A percentile compares a stretch with the other conserved stretches of the same genome.
Conservation (phyloP, 164 flowering plant genomes). For the Nymphaea colorata region DNA sequence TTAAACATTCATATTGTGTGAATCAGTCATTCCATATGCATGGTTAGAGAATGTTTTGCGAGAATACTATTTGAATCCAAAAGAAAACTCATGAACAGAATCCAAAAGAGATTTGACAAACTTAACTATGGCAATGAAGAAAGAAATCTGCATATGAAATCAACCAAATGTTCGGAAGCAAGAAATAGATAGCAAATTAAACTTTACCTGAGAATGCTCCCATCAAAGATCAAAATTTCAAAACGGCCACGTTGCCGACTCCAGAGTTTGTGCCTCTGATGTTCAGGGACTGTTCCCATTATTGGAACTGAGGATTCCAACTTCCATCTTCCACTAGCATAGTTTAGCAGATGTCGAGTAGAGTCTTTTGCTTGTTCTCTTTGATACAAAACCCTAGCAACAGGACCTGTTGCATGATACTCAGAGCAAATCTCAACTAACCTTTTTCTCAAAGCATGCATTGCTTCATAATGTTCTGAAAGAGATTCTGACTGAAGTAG, state of each 20-base stretch:
- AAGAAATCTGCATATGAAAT: not conserved
- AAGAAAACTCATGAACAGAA: too few species aligned
- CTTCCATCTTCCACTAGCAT: conserved; percentile 98
- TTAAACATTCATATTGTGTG: too few species aligned
- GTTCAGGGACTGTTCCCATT: conserved; percentile 62
- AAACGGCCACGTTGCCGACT: conserved; percentile 60
- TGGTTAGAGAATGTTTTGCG: too few species aligned
- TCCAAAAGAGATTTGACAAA: too few species aligned
- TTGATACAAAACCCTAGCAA: conserved; percentile 76
- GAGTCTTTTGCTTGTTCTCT: conserved; percentile 51
- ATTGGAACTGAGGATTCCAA: conserved; percentile 90
- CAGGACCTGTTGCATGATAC: conserved; percentile 79
- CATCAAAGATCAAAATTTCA: conserved; percentile 95
- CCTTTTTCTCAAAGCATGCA: conserved; percentile 65
- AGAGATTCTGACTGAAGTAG: conserved; percentile 76
- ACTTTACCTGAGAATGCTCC: conserved; percentile 76
- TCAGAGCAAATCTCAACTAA: conserved; percentile 78
- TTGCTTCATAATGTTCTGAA: conserved; percentile 62
- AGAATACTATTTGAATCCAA: too few species aligned
- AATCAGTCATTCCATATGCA: too few species aligned
- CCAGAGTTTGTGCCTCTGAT: conserved; percentile 75
- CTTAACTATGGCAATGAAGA: too few species aligned
- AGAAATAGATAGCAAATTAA: too few species aligned
- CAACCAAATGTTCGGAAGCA: not conserved
- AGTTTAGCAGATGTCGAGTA: conserved; percentile 51